phyloP scores from a whole-genome alignment of 345 rosid genomes.

The Camelina laxa region DNA sequence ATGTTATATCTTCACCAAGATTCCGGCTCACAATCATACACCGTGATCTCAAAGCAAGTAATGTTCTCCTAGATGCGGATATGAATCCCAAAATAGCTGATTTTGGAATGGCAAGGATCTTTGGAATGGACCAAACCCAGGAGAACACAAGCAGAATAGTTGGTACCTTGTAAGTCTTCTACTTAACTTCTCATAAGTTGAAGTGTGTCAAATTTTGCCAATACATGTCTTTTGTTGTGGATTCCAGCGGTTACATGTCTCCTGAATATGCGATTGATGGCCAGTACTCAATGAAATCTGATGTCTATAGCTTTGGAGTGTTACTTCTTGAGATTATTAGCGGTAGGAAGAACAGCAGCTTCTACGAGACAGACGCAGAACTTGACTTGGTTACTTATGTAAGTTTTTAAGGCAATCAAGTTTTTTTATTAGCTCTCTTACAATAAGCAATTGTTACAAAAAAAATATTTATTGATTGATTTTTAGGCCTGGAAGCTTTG shows the following conservation, averaged over 20 bases:
- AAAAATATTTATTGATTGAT: not conserved
- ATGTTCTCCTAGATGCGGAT: constrained; percentile 54
- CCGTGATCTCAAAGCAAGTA: constrained; percentile 67
- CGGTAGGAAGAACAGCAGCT: not conserved
- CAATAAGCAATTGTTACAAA: not conserved
- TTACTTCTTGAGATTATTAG: constrained; percentile 2
- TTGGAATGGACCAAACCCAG: constrained; percentile 44
- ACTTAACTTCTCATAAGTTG: not conserved
- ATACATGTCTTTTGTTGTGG: not conserved
- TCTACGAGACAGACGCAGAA: not conserved
- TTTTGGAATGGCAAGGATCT: constrained; percentile 67
- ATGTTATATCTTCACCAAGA: constrained; percentile 51
- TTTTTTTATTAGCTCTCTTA: not conserved
- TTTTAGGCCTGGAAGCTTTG: not conserved
- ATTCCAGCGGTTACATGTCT: constrained; percentile 40
- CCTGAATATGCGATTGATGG: not conserved
- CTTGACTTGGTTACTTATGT: not conserved
- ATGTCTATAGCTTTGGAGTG: not conserved
- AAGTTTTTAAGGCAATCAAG: not conserved
- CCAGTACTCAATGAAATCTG: not conserved
- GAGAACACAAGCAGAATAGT: constrained; percentile 55
- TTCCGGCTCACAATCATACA: constrained; percentile 64
- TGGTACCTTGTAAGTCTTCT: constrained; percentile 62
- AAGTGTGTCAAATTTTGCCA: not conserved
- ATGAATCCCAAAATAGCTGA: constrained; percentile 70